These are phyloP conservation scores for Suillus subalutaceus DNA, from an alignment of 768 basidiomycete species.

Conservation along the genomic window DNA sequence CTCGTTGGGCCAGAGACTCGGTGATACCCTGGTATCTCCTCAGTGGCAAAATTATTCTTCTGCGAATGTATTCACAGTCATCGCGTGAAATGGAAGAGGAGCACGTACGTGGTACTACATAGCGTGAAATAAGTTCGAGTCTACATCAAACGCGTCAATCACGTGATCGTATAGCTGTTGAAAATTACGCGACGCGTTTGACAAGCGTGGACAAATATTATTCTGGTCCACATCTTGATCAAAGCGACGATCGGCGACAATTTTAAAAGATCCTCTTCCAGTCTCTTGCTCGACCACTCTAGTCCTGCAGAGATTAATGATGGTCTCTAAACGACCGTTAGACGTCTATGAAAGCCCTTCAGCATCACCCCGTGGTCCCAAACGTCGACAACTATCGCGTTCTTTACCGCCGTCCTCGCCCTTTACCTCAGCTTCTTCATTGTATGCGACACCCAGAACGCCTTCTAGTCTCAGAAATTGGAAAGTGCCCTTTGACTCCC, in stretches of 20 bases:
- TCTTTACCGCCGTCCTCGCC: slow-evolving; percentile 33
- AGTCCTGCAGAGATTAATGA: slow-evolving; percentile 2
- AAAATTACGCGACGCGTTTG: slow-evolving; percentile 18
- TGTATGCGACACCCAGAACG: slow-evolving; percentile 38
- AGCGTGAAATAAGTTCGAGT: too few relatives aligned
- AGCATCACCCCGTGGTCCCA: slow-evolving; percentile 34
- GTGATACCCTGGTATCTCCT: too few relatives aligned
- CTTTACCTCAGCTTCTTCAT: slow-evolving; percentile 28
- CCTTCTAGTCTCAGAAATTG: slow-evolving; percentile 39
- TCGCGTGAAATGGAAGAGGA: too few relatives aligned
- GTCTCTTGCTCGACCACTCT: neutral
- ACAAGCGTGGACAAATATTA: neutral
- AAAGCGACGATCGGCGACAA: neutral
- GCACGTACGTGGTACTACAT: too few relatives aligned
- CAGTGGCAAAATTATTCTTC: too few relatives aligned
- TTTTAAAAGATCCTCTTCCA: neutral
- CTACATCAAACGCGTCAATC: neutral
- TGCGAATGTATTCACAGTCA: too few relatives aligned
- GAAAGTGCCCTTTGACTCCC: slow-evolving; percentile 62
- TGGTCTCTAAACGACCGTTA: slow-evolving; percentile 34
- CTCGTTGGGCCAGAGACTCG: too few relatives aligned
- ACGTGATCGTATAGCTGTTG: slow-evolving; percentile 14
- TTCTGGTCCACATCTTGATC: neutral
- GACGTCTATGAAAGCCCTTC: slow-evolving; percentile 28
- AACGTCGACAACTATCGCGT: slow-evolving; percentile 21